Conservation (phyloP, 345 rosid species). For the Dipteronia sinensis region DNA sequence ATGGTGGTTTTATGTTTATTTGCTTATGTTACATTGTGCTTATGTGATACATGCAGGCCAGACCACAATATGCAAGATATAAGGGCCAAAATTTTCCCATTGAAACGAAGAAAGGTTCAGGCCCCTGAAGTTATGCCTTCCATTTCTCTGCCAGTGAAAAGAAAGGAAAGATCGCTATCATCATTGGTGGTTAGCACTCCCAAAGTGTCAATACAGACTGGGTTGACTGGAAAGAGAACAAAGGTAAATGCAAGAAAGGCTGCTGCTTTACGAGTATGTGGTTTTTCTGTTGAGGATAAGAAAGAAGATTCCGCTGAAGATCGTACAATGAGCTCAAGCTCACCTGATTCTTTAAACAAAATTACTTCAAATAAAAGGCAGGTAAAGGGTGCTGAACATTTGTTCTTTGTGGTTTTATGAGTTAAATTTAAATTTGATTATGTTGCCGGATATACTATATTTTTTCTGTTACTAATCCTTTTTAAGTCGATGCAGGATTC, state of each 20-base stretch:
- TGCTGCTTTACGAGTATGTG: conserved; percentile 42
- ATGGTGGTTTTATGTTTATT: conserved; percentile 3
- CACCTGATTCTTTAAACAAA: conserved; percentile 47
- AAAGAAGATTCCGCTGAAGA: conserved; percentile 52
- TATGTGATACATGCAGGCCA: conserved; percentile 48
- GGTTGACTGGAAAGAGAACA: conserved; percentile 61
- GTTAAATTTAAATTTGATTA: conserved; percentile 1
- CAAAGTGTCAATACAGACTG: conserved; percentile 53
- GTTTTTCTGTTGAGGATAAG: conserved; percentile 46
- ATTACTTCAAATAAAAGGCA: conserved; percentile 39
- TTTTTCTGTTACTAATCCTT: neutral
- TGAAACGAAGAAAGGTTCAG: conserved; percentile 52
- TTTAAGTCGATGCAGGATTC: conserved; percentile 39
- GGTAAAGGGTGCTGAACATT: conserved; percentile 43
- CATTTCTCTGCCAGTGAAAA: conserved; percentile 53
- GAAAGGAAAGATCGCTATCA: conserved; percentile 74
- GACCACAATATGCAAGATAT: conserved; percentile 79
- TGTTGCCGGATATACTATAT: neutral
- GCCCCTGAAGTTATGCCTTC: conserved; percentile 55
- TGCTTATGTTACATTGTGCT: conserved; percentile 5
- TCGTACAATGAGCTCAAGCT: conserved; percentile 46
- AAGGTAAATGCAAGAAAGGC: conserved; percentile 51
- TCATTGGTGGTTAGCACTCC: conserved; percentile 67
- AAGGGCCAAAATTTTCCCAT: conserved; percentile 71
- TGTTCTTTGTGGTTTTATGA: conserved; percentile 6